Evolutionary conservation across 768 basidiomycete genomes (phyloP), one percentile per base, ranked within the genome.

Genomic region (Mycena galericulata): DNA sequence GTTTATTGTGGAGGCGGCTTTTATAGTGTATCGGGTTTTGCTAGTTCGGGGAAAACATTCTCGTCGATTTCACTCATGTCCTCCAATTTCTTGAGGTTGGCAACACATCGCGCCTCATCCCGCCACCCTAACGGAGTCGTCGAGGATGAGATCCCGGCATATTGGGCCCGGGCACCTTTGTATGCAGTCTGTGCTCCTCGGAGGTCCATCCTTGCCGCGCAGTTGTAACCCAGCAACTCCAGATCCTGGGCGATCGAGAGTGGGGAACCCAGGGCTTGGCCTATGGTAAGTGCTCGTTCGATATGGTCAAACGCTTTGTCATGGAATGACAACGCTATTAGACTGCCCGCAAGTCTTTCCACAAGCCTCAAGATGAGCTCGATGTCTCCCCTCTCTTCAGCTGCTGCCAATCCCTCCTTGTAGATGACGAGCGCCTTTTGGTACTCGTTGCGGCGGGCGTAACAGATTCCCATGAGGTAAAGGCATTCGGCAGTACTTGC

Each of bases 401-500:
- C 63, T 22, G 49, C 34, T 12, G 1, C 55, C 54, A 36, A 30
- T 9, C 49, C 65, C 10, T 53, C 18, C 34, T 58, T 32, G 38
- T 26, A 27, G 26, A 47, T 30, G 14, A 27, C 27, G 17, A 62
- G 59, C 4, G 55, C 72, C 46, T 63, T 20, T 17, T 30, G 15
- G 24, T 67, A 64, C 45, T 65, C 9, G 14, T 62, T n/a, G 30
- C 17, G 40, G 14, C n/a, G 20, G 29, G 38, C 49, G 27, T 58
- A 54, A 20, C 12, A 20, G 17, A 58, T 53, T 24, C 54, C 69
- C n/a, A 67, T 46, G 5, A 40, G 17, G n/a, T 32, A 24, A 27
- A 71, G 66, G 49, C 69, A 70, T 29, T 61, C 54, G 15, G 68
- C 63, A n/a, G 66, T 58, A 30, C 68, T 64, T 32, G 62, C 50